Evolutionary conservation across 1,139 yeast genomes (phyloP).

Genomic region (Yamadazyma buinensis): DNA sequence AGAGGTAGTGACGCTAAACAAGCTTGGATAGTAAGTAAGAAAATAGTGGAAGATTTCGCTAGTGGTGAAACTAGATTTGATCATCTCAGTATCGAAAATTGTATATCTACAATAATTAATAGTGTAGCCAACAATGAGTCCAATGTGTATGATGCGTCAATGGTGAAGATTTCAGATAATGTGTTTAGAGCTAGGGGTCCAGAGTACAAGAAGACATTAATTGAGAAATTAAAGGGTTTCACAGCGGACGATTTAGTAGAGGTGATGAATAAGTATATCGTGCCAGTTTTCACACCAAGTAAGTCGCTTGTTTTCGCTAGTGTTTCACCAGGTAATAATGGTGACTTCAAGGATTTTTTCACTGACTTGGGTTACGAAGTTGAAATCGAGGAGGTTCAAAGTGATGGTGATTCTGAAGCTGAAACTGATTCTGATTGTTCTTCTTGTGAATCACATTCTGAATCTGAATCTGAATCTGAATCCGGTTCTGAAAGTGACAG

Average conservation of each 20-base stretch:
- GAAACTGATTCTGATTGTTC: slow-evolving; percentile 8
- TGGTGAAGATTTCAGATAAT: slow-evolving; percentile 60
- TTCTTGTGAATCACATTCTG: no score
- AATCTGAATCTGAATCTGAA: slow-evolving; percentile 15
- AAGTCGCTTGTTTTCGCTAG: slow-evolving; percentile 64
- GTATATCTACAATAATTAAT: slow-evolving; percentile 72
- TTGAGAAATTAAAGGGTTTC: slow-evolving; percentile 48
- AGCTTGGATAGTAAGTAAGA: slow-evolving; percentile 65
- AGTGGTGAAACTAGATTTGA: slow-evolving; percentile 55
- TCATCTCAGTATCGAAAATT: slow-evolving; percentile 57
- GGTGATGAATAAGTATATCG: slow-evolving; percentile 56
- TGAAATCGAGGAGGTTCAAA: slow-evolving; percentile 48
- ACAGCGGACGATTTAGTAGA: slow-evolving; percentile 54
- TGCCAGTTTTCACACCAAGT: slow-evolving; percentile 54
- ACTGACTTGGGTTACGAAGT: slow-evolving; percentile 57
- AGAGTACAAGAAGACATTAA: slow-evolving; percentile 46
- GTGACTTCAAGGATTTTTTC: slow-evolving; percentile 46
- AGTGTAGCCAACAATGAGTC: slow-evolving; percentile 64
- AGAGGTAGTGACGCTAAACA: slow-evolving; percentile 81
- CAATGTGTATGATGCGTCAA: slow-evolving; percentile 60
- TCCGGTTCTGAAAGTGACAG: slow-evolving; percentile 7
- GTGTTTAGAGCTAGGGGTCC: slow-evolving; percentile 71
- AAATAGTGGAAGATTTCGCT: slow-evolving; percentile 61
- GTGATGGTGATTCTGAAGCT: slow-evolving; percentile 19
- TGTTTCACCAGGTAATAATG: slow-evolving; percentile 65